Evolutionary conservation across 441 rosid species (phyloP), one percentile per base, ranked within the genome.

Genomic region (Cnidoscolus chayamansa): DNA sequence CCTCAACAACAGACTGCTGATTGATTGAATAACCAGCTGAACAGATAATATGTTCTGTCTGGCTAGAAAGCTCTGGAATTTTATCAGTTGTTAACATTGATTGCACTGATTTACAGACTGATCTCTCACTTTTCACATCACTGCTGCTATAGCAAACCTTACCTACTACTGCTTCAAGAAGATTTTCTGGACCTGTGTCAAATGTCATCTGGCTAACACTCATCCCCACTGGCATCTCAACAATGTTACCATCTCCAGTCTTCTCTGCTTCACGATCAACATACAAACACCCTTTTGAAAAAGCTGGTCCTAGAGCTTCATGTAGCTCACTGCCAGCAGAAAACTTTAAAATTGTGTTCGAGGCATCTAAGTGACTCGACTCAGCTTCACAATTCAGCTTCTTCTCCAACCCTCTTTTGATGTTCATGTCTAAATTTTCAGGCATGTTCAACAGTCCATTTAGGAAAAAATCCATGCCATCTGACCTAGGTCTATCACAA

Each of bases 81-180:
- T 80, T 85, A 76, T 85, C 85, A 45, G 81, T 77, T 72, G 84
- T 87, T 80, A 85, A 49, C 53, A 86, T 48, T 61, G 92, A 91
- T 77, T 82, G 89, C 60, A 74, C 72, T n/a, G 93, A 82, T 79
- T 80, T 83, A 75, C 90, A 81, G 60, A 74, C 76, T n/a, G 89
- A 74, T 68, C 84, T 79, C 74, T 88, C 91, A 73, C 85, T 80
- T 75, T 82, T 85, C 61, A 78, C 77, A 56, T 81, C 88, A 79
- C 78, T 80, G 62, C 82, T 80, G 72, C 83, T 81, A 43, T 82
- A 78, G 82, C 89, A 89, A 79, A 84, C 84, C 61, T 78, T 91
- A 71, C 96, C 93, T 64, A 94, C 94, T 61, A 94, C 88, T 43
- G 98, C 98, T 79, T 94, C 97, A 61, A 94, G 80, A 76, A 94